phyloP scores from a whole-genome alignment of 495 filamentous ascomycete genomes.

The Letharia lupina region DNA sequence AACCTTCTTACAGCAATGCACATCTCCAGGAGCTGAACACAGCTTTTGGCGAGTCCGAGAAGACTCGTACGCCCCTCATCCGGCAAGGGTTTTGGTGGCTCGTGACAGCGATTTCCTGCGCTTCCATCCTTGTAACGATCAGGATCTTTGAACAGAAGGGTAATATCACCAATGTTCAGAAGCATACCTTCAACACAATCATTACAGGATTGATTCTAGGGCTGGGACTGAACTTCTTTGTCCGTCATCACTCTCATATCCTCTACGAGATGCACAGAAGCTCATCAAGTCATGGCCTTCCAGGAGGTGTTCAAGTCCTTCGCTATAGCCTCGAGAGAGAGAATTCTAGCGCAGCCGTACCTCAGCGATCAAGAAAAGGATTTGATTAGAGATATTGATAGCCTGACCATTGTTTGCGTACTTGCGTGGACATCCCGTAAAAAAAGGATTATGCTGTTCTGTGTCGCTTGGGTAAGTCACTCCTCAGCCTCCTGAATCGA shows the following conservation, averaged over 20 bases:
- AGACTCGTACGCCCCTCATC: not conserved
- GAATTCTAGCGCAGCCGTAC: not conserved
- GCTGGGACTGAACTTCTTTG: constrained; percentile 23
- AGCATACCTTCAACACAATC: constrained; percentile 15
- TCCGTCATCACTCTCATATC: not conserved
- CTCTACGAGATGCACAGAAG: not conserved
- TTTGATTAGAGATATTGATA: constrained; percentile 12
- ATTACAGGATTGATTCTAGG: constrained; percentile 15
- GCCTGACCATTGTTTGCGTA: constrained; percentile 5
- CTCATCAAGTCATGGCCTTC: not conserved
- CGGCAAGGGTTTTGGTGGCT: constrained; percentile 9
- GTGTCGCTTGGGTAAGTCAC: constrained; percentile 6
- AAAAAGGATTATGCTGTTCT: not conserved
- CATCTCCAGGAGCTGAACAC: too few relatives aligned
- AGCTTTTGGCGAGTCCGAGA: too few relatives aligned
- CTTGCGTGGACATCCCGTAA: constrained; percentile 1
- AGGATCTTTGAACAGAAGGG: constrained; percentile 9
- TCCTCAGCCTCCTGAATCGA: too few relatives aligned
- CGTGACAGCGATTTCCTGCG: not conserved
- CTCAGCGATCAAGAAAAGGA: not conserved
- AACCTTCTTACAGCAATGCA: too few relatives aligned
- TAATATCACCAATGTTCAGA: constrained; percentile 4
- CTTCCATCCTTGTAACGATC: not conserved
- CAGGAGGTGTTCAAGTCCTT: constrained; percentile 22
- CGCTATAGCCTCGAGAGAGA: constrained; percentile 13